These are phyloP conservation scores for Flagelloscypha sp. DNA, from an alignment of 768 basidiomycete genomes.

Conservation along the genomic window DNA sequence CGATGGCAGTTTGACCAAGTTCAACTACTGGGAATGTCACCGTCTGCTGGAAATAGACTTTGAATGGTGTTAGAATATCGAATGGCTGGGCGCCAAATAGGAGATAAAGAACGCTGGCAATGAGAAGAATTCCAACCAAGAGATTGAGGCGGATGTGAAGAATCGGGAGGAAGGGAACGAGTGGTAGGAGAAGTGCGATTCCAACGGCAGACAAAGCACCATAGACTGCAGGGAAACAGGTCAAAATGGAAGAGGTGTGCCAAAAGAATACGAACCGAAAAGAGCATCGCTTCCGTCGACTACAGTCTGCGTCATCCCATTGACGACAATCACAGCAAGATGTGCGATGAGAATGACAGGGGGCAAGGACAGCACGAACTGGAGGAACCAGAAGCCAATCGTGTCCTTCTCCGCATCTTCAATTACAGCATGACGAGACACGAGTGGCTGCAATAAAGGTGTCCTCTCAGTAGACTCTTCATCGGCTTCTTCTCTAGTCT, in stretches of 20 bases:
- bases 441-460: slow-evolving; percentile 37
- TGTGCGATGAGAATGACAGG: slow-evolving; percentile 48
- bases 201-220: slow-evolving; percentile 33
- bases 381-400: slow-evolving; percentile 50
- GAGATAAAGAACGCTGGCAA: not conserved
- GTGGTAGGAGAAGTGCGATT: slow-evolving; percentile 45
- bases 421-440: slow-evolving; percentile 3
- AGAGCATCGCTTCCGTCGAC: slow-evolving; percentile 50
- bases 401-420: slow-evolving; percentile 11
- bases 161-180: slow-evolving; percentile 57
- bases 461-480: slow-evolving; percentile 47
- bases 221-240: slow-evolving; percentile 36
- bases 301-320: slow-evolving; percentile 47
- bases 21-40: slow-evolving; percentile 32
- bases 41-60: slow-evolving; percentile 62
- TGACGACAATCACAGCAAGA: slow-evolving; percentile 37
- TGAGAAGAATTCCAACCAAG: slow-evolving; percentile 11
- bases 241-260: slow-evolving; percentile 2
- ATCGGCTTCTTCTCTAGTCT: slow-evolving; percentile 17
- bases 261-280: slow-evolving; percentile 30
- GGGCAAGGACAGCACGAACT: slow-evolving; percentile 47
- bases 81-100: slow-evolving; percentile 9
- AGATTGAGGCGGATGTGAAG: slow-evolving; percentile 24
- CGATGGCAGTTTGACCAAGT: too few species aligned
- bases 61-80: slow-evolving; percentile 44